These are phyloP conservation scores for Trichaptum fuscoviolaceum DNA, from an alignment of 768 basidiomycete genomes.

Conservation along the genomic window DNA sequence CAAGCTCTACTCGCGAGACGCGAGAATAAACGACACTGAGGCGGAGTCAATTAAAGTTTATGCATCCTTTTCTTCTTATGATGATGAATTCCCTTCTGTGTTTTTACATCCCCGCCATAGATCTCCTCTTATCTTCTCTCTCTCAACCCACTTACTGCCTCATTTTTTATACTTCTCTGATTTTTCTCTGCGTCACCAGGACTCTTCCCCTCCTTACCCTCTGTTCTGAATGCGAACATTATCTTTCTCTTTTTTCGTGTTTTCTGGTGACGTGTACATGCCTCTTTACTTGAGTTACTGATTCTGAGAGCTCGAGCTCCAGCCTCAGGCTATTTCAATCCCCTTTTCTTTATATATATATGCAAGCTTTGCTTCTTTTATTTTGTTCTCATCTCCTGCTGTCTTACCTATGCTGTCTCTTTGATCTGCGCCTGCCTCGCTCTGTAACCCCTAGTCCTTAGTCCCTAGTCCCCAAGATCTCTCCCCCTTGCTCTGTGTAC, in stretches of 20 bases:
- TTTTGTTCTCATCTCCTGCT: constrained; percentile 28
- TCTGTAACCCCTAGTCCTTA: background rate
- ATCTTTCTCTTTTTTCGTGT: background rate
- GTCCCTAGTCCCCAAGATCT: background rate
- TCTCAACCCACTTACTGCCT: background rate
- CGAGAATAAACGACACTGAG: too few relatives aligned
- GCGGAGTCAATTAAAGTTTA: too few relatives aligned
- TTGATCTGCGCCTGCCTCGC: background rate
- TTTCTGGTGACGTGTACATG: constrained; percentile 1
- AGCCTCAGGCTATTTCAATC: too few relatives aligned
- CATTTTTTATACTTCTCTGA: constrained; percentile 8
- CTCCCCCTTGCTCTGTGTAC: background rate
- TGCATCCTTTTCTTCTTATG: too few relatives aligned
- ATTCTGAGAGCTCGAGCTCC: too few relatives aligned
- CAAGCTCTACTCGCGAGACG: too few relatives aligned
- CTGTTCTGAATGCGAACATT: background rate
- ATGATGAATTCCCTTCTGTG: too few relatives aligned
- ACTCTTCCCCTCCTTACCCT: background rate
- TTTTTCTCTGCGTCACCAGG: background rate
- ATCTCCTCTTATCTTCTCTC: constrained; percentile 8
- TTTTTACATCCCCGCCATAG: too few relatives aligned
- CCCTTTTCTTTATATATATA: constrained; percentile 17
- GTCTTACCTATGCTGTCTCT: constrained; percentile 21
- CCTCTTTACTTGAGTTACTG: constrained; percentile 25
- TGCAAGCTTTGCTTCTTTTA: constrained; percentile 18